Conservation (phyloP, 2,329 filamentous ascomycete species). For the Cladosporium sp. region DNA sequence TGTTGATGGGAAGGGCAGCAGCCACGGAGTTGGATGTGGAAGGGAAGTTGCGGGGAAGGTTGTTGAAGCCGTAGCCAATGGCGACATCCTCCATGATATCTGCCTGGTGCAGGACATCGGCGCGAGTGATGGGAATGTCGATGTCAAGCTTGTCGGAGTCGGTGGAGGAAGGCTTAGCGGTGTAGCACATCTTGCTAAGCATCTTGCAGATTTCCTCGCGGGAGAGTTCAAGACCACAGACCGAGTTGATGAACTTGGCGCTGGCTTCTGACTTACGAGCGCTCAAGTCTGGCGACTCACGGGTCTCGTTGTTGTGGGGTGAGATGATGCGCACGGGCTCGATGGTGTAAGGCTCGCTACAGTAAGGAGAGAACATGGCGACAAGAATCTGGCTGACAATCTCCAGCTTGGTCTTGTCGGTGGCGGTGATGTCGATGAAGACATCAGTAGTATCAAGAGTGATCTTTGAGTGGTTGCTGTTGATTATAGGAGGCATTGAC, state of each 20-base stretch:
- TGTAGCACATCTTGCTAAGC: slow-evolving; percentile 83
- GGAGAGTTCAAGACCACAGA: slow-evolving; percentile 75
- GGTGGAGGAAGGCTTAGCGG: slow-evolving; percentile 68
- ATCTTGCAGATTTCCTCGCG: slow-evolving; percentile 72
- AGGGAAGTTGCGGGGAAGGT: slow-evolving; percentile 79
- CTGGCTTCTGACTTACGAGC: slow-evolving; percentile 75
- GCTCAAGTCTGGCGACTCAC: slow-evolving; percentile 75
- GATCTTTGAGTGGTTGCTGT: slow-evolving; percentile 95
- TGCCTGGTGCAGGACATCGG: slow-evolving; percentile 92
- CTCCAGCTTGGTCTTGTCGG: slow-evolving; percentile 92
- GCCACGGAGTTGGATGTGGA: slow-evolving; percentile 83
- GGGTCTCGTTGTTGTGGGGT: slow-evolving; percentile 79
- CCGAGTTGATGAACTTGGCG: slow-evolving; percentile 88
- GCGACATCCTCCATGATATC: slow-evolving; percentile 99
- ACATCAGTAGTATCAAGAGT: slow-evolving; percentile 85
- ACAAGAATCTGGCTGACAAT: slow-evolving; percentile 95
- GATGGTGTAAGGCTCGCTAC: slow-evolving; percentile 80
- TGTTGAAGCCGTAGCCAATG: slow-evolving; percentile 97
- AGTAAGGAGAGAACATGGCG: slow-evolving; percentile 95
- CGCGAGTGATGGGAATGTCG: slow-evolving; percentile 79
- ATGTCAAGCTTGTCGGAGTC: slow-evolving; percentile 68
- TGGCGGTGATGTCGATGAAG: slow-evolving; percentile 95
- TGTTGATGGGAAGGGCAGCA: slow-evolving; percentile 85
- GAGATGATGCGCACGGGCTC: slow-evolving; percentile 92
- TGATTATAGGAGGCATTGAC: slow-evolving; percentile 96